Evolutionary conservation across 305 asterid genomes (phyloP), one percentile per base, ranked within the genome.

Genomic region (Nicotiana rustica): DNA sequence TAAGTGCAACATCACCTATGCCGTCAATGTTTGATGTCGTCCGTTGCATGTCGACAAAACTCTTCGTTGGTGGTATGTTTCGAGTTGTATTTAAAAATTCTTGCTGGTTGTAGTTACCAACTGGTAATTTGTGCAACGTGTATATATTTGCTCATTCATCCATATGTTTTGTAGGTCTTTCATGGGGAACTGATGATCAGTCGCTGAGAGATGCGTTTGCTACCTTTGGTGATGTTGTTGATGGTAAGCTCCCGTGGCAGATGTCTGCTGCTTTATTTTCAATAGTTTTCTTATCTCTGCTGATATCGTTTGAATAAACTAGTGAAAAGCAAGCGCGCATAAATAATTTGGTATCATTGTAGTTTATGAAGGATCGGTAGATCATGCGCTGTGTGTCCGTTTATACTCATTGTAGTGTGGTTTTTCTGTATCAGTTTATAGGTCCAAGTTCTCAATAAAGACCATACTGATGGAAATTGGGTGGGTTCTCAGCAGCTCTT

Each of bases 181-280:
- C 98, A 10, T 94, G 87, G 80, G 92, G 90, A 83, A 91, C 96
- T 80, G 91, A 94, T 83, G 97, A 92, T 66, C 80, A 82, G 41
- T 79, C 89, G 6, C 86, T 94, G 66, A 92, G 65, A 83, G 95
- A 93, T 3, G 99, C 99, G 57, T 95, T 95, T 82, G 4, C 93
- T 59, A 83, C 85, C 90, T 95, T 88, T 80, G 99, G 98, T n/a
- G 94, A 94, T n/a, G 93, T 94, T 73, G 78, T 83, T 25, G 99
- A 95, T 29, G 99, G 98, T 94, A 85, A 90, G 93, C 25, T 78
- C 6, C 3, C 31, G 49, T 0, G 66, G 31, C 66, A 52, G 14
- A 52, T 25, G 25, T 56, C 25, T 25, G 64, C 14, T 75, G 25
- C 10, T 52, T 75, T 8, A 29, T 29, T 0, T 9, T 25, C 79